A percentile compares a stretch with the other conserved stretches of the same genome.
These are phyloP conservation scores for Chimonanthus salicifolius DNA, from an alignment of 164 flowering plant species.

Conservation along the genomic window DNA sequence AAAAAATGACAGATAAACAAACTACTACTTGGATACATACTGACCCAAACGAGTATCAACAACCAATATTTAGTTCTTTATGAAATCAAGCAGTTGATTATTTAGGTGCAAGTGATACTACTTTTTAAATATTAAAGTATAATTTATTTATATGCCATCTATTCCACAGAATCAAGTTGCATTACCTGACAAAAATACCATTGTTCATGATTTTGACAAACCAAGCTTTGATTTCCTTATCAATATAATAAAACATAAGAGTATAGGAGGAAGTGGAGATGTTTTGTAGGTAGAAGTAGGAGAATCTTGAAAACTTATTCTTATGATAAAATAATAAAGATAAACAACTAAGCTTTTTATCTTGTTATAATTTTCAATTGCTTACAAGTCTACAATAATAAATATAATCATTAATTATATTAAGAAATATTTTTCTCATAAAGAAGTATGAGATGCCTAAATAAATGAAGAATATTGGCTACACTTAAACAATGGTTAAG, in stretches of 20 bases:
- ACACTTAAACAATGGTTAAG: not conserved
- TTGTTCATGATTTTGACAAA: conserved; percentile 7
- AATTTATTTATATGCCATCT: too few relatives aligned
- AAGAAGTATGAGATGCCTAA: not conserved
- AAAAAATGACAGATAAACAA: too few relatives aligned
- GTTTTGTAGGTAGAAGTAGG: conserved; percentile 1
- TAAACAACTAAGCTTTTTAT: not conserved
- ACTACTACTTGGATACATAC: too few relatives aligned
- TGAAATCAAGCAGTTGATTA: too few relatives aligned
- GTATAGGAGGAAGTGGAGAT: not conserved
- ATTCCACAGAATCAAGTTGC: conserved; percentile 6
- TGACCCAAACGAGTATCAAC: too few relatives aligned
- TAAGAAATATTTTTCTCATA: too few relatives aligned
- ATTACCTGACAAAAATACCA: conserved; percentile 6
- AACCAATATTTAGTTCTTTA: too few relatives aligned
- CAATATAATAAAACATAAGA: not conserved
- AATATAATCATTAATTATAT: not conserved
- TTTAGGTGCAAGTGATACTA: too few relatives aligned
- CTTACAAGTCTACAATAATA: too few relatives aligned
- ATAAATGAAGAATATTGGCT: not conserved
- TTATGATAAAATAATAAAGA: not conserved
- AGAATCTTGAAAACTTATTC: conserved; percentile 3
- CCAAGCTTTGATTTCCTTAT: not conserved
- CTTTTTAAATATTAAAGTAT: too few relatives aligned
- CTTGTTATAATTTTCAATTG: not conserved